A percentile compares a stretch with the other conserved stretches of the same genome.
These are phyloP conservation scores for Saturnispora diversa DNA, from an alignment of 805 yeast species.

Conservation along the genomic window DNA sequence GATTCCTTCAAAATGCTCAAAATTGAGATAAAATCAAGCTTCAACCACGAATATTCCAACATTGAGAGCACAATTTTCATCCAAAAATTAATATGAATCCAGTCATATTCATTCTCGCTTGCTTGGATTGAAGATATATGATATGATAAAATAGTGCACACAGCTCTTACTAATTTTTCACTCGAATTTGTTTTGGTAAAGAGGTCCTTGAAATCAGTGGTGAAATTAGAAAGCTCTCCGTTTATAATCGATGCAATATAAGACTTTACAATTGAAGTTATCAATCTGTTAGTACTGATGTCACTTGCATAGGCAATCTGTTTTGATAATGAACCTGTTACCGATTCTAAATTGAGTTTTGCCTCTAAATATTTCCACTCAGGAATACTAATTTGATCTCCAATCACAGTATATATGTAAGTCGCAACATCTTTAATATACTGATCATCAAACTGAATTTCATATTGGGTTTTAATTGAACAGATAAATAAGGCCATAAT, in stretches of 20 bases:
- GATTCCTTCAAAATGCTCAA: conserved; percentile 16
- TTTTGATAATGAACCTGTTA: conserved; percentile 18
- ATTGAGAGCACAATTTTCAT: conserved; percentile 12
- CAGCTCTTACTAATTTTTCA: neutral
- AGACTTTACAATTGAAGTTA: conserved; percentile 2
- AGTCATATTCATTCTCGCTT: conserved; percentile 13
- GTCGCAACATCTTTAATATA: conserved; percentile 18
- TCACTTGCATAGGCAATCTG: conserved; percentile 20
- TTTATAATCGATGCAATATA: conserved; percentile 4
- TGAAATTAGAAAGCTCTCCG: neutral
- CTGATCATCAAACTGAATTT: conserved; percentile 9
- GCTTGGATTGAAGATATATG: conserved; percentile 15
- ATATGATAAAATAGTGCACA: conserved; percentile 15
- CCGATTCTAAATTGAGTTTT: conserved; percentile 11
- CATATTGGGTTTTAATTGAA: conserved; percentile 4
- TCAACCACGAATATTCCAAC: conserved; percentile 9
- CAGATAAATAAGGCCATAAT: conserved; percentile 1
- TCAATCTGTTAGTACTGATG: conserved; percentile 12
- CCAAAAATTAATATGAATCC: conserved; percentile 26
- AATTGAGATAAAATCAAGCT: conserved; percentile 18
- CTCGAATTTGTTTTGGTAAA: neutral
- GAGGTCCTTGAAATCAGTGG: neutral
- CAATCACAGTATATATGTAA: conserved; percentile 23
- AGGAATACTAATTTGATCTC: conserved; percentile 15
- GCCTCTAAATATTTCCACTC: conserved; percentile 17